Conservation (phyloP, 805 yeast species). For the Wickerhamomyces queroliae region DNA sequence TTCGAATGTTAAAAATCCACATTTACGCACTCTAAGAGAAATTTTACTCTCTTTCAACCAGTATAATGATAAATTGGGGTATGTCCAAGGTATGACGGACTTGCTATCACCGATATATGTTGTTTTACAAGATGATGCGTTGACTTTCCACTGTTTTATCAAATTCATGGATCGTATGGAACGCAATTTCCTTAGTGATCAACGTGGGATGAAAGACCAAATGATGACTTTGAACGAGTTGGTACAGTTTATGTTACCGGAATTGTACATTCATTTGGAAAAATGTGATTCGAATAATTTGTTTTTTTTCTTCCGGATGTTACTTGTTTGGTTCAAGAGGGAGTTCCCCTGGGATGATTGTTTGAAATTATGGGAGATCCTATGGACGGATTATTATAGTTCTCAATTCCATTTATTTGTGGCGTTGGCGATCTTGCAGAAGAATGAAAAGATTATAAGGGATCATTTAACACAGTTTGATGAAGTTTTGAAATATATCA, state of each 20-base stretch:
- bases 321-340: conserved; percentile 91
- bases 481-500: conserved; percentile 88
- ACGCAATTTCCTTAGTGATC: conserved; percentile 85
- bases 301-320: conserved; percentile 92
- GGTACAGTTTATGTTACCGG: conserved; percentile 87
- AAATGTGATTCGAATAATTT: conserved; percentile 86
- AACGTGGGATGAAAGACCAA: conserved; percentile 88
- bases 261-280: conserved; percentile 73
- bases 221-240: conserved; percentile 78
- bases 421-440: conserved; percentile 85
- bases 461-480: conserved; percentile 76
- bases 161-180: conserved; percentile 94
- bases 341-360: conserved; percentile 81
- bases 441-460: conserved; percentile 72
- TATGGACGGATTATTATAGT: conserved; percentile 83
- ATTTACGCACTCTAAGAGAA: conserved; percentile 65
- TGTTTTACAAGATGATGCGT: conserved; percentile 57
- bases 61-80: conserved; percentile 78
- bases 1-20: conserved; percentile 66
- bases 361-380: conserved; percentile 81
- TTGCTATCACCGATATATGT: conserved; percentile 80
- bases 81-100: conserved; percentile 98
- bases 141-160: conserved; percentile 85
- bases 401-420: conserved; percentile 86
- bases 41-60: conserved; percentile 84